Evolutionary conservation across 2,329 filamentous ascomycete genomes (phyloP).

Genomic region (Talaromyces sp.): DNA sequence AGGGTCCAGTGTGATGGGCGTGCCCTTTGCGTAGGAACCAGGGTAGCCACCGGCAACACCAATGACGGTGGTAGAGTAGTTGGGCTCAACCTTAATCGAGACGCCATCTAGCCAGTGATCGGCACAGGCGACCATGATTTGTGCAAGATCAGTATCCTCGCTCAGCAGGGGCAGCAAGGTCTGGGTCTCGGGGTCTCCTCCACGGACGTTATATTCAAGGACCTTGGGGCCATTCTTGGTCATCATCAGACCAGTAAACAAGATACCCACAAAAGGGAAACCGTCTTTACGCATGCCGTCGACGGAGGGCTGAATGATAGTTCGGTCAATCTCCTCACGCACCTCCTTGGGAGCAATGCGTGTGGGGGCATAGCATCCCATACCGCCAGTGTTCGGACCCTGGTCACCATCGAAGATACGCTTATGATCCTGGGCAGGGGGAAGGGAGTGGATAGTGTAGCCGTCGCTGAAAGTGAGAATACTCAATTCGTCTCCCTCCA

Average conservation of each 20-base stretch:
- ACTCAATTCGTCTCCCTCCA: slow-evolving; percentile 88
- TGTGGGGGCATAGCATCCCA: slow-evolving; percentile 97
- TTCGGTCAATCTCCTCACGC: slow-evolving; percentile 75
- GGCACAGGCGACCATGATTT: slow-evolving; percentile 84
- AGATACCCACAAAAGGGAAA: slow-evolving; percentile 48
- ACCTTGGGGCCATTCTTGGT: slow-evolving; percentile 78
- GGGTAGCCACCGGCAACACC: slow-evolving; percentile 92
- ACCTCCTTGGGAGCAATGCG: slow-evolving; percentile 74
- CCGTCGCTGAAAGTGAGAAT: slow-evolving; percentile 92
- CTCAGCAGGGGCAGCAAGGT: slow-evolving; percentile 79
- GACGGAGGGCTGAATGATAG: slow-evolving; percentile 86
- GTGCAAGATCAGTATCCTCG: slow-evolving; percentile 77
- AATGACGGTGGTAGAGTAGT: slow-evolving; percentile 88
- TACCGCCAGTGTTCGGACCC: slow-evolving; percentile 93
- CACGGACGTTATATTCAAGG: slow-evolving; percentile 90
- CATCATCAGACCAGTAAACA: slow-evolving; percentile 79
- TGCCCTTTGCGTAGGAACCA: slow-evolving; percentile 80
- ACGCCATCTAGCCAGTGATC: slow-evolving; percentile 73
- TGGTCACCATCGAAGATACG: slow-evolving; percentile 86
- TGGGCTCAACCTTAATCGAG: slow-evolving; percentile 66
- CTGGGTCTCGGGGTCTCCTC: slow-evolving; percentile 90
- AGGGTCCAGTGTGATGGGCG: slow-evolving; percentile 60
- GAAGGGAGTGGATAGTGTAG: slow-evolving; percentile 77
- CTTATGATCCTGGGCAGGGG: slow-evolving; percentile 96
- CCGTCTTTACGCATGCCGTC: slow-evolving; percentile 83